Conservation (phyloP, 192 early-diverging fungal species). For the Coemansia javaensis region DNA sequence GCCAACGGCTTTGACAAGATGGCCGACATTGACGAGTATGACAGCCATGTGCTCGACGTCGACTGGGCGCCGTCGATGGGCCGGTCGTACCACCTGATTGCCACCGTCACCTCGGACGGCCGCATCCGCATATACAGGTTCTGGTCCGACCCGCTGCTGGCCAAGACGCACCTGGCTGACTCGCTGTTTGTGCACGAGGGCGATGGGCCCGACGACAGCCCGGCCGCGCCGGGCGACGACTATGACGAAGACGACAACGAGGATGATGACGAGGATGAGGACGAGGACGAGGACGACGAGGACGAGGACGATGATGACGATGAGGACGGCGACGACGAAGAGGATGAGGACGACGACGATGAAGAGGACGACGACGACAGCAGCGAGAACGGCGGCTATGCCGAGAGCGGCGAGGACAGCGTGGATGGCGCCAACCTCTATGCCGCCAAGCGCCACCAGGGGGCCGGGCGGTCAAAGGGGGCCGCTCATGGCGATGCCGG, state of each 20-base stretch:
- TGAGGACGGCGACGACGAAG: not conserved
- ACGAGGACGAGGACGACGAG: slow-evolving; percentile 2
- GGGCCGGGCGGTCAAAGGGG: too few relatives aligned
- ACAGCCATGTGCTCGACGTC: slow-evolving; percentile 52
- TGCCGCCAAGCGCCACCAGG: too few relatives aligned
- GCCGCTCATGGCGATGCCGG: too few relatives aligned
- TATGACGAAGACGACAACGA: slow-evolving; percentile 13
- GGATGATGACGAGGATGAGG: slow-evolving; percentile 12
- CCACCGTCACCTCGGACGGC: slow-evolving; percentile 42
- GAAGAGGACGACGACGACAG: slow-evolving; percentile 2
- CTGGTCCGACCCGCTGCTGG: slow-evolving; percentile 30
- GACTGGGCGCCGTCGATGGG: slow-evolving; percentile 52
- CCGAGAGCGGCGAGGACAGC: too few relatives aligned
- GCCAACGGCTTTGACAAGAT: slow-evolving; percentile 40
- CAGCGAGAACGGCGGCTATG: too few relatives aligned
- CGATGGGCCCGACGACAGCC: slow-evolving; percentile 4
- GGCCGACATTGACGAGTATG: slow-evolving; percentile 50
- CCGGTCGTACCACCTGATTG: slow-evolving; percentile 55
- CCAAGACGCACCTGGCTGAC: slow-evolving; percentile 17
- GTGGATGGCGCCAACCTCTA: too few relatives aligned
- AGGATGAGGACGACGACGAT: slow-evolving; percentile 3
- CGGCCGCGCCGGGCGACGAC: not conserved
- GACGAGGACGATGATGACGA: slow-evolving; percentile 8
- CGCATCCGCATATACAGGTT: slow-evolving; percentile 51
- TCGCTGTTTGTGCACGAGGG: slow-evolving; percentile 38